phyloP scores from a whole-genome alignment of 2,329 filamentous ascomycete genomes.

The Pyrenophora teres region DNA sequence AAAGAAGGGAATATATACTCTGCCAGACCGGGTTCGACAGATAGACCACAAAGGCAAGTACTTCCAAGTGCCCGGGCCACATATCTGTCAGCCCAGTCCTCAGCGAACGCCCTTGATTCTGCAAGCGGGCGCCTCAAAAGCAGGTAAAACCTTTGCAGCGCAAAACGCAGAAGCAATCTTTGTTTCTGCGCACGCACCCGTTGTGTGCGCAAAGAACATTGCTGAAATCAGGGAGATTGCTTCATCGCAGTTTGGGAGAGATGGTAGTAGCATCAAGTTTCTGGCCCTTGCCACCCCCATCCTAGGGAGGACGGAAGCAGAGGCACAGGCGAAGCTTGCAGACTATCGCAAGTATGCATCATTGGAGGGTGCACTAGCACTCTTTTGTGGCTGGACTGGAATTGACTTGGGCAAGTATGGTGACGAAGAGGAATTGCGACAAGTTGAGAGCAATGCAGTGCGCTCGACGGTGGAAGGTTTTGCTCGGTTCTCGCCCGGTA shows the following conservation, averaged over 20 bases:
- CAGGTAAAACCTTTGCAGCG: constrained; percentile 69
- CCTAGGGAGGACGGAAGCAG: constrained; percentile 67
- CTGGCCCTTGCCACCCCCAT: constrained; percentile 69
- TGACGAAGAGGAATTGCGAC: constrained; percentile 66
- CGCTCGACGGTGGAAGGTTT: constrained; percentile 62
- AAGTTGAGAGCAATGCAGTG: constrained; percentile 66
- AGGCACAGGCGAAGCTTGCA: constrained; percentile 66
- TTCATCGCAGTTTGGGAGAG: constrained; percentile 57
- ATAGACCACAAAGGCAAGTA: constrained; percentile 73
- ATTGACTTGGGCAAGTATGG: constrained; percentile 65
- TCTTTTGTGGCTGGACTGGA: constrained; percentile 77
- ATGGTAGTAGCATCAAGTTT: constrained; percentile 68
- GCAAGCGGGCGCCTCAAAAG: constrained; percentile 70
- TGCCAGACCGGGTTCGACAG: constrained; percentile 62
- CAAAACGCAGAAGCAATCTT: constrained; percentile 75
- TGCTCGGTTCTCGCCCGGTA: constrained; percentile 61
- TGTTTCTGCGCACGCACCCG: constrained; percentile 67
- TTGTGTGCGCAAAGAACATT: constrained; percentile 65
- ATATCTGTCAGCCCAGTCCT: constrained; percentile 66
- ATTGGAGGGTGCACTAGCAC: constrained; percentile 68
- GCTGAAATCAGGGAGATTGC: constrained; percentile 66
- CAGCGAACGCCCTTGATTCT: constrained; percentile 72
- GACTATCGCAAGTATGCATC: constrained; percentile 66
- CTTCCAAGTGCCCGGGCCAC: constrained; percentile 66
- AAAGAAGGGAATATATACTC: constrained; percentile 63